Base-by-base conservation (phyloP, 305 asterid species). In the Fraxinus xanthoxyloides region DNA sequence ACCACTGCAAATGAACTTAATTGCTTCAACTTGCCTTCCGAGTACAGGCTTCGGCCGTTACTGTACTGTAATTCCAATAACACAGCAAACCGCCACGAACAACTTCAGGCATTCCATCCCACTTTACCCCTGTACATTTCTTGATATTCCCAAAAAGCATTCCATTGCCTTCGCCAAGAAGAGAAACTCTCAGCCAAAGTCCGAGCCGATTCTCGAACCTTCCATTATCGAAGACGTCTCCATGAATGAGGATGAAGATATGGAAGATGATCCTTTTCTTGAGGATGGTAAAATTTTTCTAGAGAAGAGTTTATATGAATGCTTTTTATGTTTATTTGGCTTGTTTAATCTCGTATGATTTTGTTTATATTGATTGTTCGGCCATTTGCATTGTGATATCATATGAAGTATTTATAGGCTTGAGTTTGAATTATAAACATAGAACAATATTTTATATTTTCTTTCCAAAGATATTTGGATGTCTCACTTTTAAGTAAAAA, bases 191-290 rank as follows among this genome's bases (percentile, higher is more conserved):
- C 80, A 85, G 77, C 17, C 90, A 46, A 90, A 88, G 79, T 87
- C 90, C 74, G 92, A 89, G 79, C 89, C 93, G 54, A 77, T 88
- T 83, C 85, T 89, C 77, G 81, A 78, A 76, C 89, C 89, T 63
- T 89, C 92, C 72, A 74, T 89, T 75, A 38, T 85, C 30, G 92
- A 90, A 69, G 89, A 92, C 82, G 89, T 89, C 28, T 61, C 79
- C 2, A 3, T 82, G 88, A 86, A 80, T 67, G 90, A 72, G 28
- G 91, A 87, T 24, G 90, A 84, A 2, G 91, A 75, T 7, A 61
- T 73, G 5, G 81, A 88, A 38, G 92, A 86, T 74, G 92, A 82
- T 46, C 76, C 82, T 75, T 81, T 80, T 31, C 77, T 85, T 67
- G 90, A 87, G 32, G 88, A 84, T 79, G 93, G 91, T 90, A 84